Evolutionary conservation across 306 rosid genomes (phyloP), one percentile per base, ranked within the genome.

Genomic region (Adenanthera pavonina): DNA sequence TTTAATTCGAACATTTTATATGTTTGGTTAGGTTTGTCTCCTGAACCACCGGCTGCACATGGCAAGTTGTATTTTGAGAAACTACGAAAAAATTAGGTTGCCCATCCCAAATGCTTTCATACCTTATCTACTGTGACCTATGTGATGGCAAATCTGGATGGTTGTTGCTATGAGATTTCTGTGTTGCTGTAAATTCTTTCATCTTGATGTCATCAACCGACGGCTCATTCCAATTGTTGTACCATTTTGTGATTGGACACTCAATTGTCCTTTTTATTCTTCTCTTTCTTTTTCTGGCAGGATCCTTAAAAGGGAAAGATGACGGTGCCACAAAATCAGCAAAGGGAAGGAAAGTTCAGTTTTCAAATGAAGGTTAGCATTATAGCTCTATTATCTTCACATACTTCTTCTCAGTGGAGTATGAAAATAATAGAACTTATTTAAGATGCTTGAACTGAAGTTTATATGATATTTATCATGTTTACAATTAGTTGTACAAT

Each of bases 311-410:
- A 84, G 97, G 97, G 74, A 95, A 87, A 84, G 97, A 90, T 75
- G 97, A 91, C 75, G 88, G 90, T 88, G 80, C 95, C 41, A 17
- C 89, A 64, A 93, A 90, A 84, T 80, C 91, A 35, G 82, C 85
- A 72, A 92, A 79, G 85, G 91, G 89, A 69, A 93, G 88, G 86
- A 93, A 68, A 84, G 98, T 90, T 82, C 95, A 95, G 78, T 95
- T 95, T 78, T 78, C 89, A 40, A 43, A 68, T 61, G 87, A 86
- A 88, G 94, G 97, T 95, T 80, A 80, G 84, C 74, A 79, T 60
- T 19, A 38, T 52, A 46, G 52, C 66, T 76, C 57, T 71, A 53
- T 16, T n/a, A 40, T 62, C 65, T 66, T 49, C 48, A 66, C 48
- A 66, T 75, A 19, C 60, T 66, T 35, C 76, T 85, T 62, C 33